A percentile compares a stretch with the other conserved stretches of the same genome.
These are phyloP conservation scores for Xerocomellus dryophilus DNA, from an alignment of 768 basidiomycete species.

Conservation along the genomic window DNA sequence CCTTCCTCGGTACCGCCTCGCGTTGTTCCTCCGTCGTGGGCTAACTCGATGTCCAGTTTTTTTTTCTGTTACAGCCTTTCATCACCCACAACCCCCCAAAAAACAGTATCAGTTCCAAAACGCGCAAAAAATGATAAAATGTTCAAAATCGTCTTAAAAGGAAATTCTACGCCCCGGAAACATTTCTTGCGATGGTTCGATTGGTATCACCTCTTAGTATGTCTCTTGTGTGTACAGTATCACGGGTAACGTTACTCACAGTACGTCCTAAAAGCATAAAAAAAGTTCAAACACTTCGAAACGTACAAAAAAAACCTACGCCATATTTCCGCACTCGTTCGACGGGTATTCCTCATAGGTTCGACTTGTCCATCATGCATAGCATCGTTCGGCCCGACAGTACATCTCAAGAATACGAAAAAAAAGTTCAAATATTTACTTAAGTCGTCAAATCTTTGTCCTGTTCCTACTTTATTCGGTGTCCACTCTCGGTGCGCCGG, in stretches of 20 bases:
- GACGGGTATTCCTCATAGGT: not conserved
- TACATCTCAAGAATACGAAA: not conserved
- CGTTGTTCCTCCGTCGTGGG: not conserved
- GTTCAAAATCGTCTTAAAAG: not conserved
- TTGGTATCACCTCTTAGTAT: not conserved
- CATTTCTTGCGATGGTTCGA: not conserved
- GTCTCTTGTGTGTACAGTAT: not conserved
- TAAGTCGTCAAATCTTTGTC: not conserved
- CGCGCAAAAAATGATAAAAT: slow-evolving; percentile 1
- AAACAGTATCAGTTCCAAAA: slow-evolving; percentile 1
- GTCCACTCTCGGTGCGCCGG: not conserved
- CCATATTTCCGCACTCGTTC: not conserved
- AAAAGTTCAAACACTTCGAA: slow-evolving; percentile 4
- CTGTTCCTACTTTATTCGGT: not conserved
- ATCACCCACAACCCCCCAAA: not conserved
- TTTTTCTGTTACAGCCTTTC: not conserved
- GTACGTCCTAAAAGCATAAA: not conserved
- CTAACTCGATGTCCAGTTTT: not conserved
- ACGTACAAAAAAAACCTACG: not conserved
- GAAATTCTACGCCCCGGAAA: not conserved
- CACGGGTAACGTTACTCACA: not conserved
- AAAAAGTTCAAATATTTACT: not conserved
- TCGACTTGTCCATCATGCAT: not conserved
- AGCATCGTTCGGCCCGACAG: not conserved
- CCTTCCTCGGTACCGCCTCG: slow-evolving; percentile 1